Base-by-base conservation (phyloP, 805 yeast genomes). In the Cyberlindnera subsufficiens region DNA sequence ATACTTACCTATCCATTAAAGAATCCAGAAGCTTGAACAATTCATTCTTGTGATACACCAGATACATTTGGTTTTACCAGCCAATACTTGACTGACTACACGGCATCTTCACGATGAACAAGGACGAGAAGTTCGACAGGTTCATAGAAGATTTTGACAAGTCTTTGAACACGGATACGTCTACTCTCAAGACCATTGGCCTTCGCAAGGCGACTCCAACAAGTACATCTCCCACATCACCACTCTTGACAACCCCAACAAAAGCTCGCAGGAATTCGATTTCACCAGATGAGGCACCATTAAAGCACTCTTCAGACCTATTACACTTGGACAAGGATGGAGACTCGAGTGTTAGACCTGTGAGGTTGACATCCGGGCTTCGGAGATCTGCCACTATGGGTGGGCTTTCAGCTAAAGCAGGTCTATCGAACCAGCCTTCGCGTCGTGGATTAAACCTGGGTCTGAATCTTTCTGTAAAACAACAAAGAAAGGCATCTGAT, bases 61-160 rank as follows among this genome's bases (percentile, higher is more conserved):
- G 27, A 22, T 8, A 22, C 13, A 22, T 22, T 22, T 22, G 11
- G 13, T 22, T 22, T 11, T 11, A 9, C 27, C 27, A 6, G 11
- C 11, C 13, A 8, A 5, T 22, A 22, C 11, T 22, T 22, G 13
- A 22, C 6, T 22, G 27, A 8, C 11, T 20, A 20, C 7, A 22
- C 13, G 10, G 27, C 10, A 9, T 9, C 11, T 34, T 3, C 19
- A n/a, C 37, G 10, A 43, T 43, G 46, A 41, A 41, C 37, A 49
- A 43, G 30, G 50, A 47, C 32, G 53, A 56, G 42, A 59, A 60
- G 43, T 65, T 66, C 41, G 71, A 67, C 44, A 54, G 54, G 45
- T 67, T 67, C 46, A 64, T 67, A 17, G 59, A 60, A 41, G 58
- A 60, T 34, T 57, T 63, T 14, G 72, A 67, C 39, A 47, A 51